Evolutionary conservation across 139 green algal genomes (phyloP).

Genomic region (Picocystis salinarum): DNA sequence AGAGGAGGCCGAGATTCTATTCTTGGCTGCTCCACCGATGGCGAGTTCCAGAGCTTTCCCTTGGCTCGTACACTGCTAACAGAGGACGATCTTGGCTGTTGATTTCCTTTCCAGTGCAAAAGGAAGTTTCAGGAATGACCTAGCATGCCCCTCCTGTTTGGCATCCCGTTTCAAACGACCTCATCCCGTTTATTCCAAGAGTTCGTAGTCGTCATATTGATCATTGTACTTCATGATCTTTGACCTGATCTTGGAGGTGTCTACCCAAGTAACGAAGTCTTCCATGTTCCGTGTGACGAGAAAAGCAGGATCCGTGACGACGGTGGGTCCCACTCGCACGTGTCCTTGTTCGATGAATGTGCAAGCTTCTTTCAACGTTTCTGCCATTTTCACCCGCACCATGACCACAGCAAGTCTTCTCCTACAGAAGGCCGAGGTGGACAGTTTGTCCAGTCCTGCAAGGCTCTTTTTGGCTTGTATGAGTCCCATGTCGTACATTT

Average conservation of each 20-base stretch:
- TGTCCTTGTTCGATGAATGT: conserved; percentile 83
- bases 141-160: too few relatives aligned
- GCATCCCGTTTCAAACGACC: too few relatives aligned
- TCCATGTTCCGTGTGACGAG: conserved; percentile 79
- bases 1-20: too few relatives aligned
- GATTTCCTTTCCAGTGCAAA: too few relatives aligned
- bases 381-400: conserved; percentile 77
- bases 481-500: conserved; percentile 84
- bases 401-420: conserved; percentile 80
- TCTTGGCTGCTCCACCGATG: too few relatives aligned
- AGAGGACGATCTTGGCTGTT: too few relatives aligned
- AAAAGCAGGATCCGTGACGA: conserved; percentile 73
- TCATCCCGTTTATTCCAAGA: too few relatives aligned
- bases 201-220: conserved; percentile 83
- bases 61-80: too few relatives aligned
- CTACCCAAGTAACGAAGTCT: conserved; percentile 96
- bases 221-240: conserved; percentile 94
- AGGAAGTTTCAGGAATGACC: too few relatives aligned
- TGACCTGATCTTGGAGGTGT: conserved; percentile 84
- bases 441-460: conserved; percentile 74
- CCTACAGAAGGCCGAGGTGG: conserved; percentile 62
- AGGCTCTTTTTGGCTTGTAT: conserved; percentile 82
- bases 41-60: too few relatives aligned
- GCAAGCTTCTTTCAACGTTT: conserved; percentile 70
- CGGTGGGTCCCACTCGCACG: conserved; percentile 62